These are phyloP conservation scores for Amanita jacksonii DNA, from an alignment of 768 basidiomycete species.

Conservation along the genomic window DNA sequence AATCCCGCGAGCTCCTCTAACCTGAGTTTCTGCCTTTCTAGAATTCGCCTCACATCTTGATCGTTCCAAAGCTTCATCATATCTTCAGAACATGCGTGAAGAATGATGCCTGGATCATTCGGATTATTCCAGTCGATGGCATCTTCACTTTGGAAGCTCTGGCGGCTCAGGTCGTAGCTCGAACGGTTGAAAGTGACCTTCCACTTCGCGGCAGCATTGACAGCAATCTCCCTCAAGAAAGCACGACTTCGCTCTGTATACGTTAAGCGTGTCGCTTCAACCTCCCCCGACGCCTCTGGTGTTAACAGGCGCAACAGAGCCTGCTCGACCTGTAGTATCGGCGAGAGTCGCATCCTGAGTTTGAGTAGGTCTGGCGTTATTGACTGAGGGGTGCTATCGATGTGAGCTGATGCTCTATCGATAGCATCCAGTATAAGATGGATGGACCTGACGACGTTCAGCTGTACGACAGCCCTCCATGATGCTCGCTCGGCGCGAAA, in stretches of 20 bases:
- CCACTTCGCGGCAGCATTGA: constrained; percentile 44
- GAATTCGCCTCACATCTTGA: constrained; percentile 37
- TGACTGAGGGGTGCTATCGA: constrained; percentile 18
- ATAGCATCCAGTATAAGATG: constrained; percentile 54
- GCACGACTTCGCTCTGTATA: constrained; percentile 19
- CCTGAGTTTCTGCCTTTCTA: constrained; percentile 43
- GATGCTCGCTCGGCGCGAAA: constrained; percentile 52
- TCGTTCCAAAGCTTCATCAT: constrained; percentile 61
- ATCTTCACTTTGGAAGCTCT: constrained; percentile 21
- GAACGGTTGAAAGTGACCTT: constrained; percentile 36
- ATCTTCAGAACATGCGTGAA: constrained; percentile 52
- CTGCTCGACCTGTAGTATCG: constrained; percentile 54
- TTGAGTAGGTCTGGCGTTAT: constrained; percentile 38
- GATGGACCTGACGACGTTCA: constrained; percentile 62
- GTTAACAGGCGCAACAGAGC: constrained; percentile 48
- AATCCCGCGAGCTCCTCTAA: constrained; percentile 66
- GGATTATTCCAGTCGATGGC: constrained; percentile 36
- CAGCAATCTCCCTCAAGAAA: constrained; percentile 35
- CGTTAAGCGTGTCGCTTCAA: constrained; percentile 18
- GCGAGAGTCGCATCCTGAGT: constrained; percentile 49
- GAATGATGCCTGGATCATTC: constrained; percentile 46
- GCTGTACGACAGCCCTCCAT: constrained; percentile 60
- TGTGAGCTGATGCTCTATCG: constrained; percentile 20
- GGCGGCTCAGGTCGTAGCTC: constrained; percentile 15
- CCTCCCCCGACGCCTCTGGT: constrained; percentile 29